A percentile compares a stretch with the other conserved stretches of the same genome.
phyloP scores from a whole-genome alignment of 2,329 filamentous ascomycete species.

The Monilinia aucupariae region DNA sequence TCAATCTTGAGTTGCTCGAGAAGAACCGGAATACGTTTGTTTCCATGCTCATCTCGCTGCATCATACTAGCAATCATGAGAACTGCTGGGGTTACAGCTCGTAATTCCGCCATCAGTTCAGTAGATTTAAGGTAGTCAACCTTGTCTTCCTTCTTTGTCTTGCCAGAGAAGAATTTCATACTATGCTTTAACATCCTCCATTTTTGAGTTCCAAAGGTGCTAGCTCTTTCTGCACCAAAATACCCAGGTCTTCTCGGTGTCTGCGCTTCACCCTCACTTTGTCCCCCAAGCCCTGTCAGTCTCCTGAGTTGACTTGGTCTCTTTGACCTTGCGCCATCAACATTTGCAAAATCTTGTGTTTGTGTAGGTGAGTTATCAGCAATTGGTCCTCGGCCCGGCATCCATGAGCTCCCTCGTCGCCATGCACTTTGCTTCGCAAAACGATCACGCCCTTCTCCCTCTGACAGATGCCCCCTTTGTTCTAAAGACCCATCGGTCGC shows the following conservation, averaged over 20 bases:
- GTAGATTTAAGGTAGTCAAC: constrained; percentile 94
- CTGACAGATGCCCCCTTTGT: constrained; percentile 61
- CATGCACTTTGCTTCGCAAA: constrained; percentile 50
- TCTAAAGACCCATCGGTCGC: constrained; percentile 56
- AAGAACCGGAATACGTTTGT: constrained; percentile 89
- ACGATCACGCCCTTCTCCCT: constrained; percentile 67
- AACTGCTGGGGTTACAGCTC: constrained; percentile 87
- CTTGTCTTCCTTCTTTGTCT: constrained; percentile 75
- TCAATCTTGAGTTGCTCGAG: constrained; percentile 89
- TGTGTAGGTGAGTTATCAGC: constrained; percentile 44
- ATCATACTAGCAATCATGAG: constrained; percentile 97
- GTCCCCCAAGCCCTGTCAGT: constrained; percentile 55
- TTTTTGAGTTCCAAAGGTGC: constrained; percentile 71
- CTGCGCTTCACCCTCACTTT: constrained; percentile 59
- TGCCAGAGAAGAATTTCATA: constrained; percentile 64
- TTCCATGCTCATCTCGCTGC: constrained; percentile 91
- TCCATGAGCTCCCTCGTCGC: constrained; percentile 48
- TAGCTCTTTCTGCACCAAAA: constrained; percentile 55
- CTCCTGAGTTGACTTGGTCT: constrained; percentile 60
- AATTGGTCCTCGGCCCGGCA: constrained; percentile 45
- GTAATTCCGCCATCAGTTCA: constrained; percentile 89
- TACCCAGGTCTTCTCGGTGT: constrained; percentile 54
- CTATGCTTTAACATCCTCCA: constrained; percentile 94
- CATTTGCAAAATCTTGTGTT: constrained; percentile 34
- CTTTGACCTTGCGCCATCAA: constrained; percentile 48